phyloP scores from a whole-genome alignment of 345 rosid genomes.

The Gossypioides kirkii region DNA sequence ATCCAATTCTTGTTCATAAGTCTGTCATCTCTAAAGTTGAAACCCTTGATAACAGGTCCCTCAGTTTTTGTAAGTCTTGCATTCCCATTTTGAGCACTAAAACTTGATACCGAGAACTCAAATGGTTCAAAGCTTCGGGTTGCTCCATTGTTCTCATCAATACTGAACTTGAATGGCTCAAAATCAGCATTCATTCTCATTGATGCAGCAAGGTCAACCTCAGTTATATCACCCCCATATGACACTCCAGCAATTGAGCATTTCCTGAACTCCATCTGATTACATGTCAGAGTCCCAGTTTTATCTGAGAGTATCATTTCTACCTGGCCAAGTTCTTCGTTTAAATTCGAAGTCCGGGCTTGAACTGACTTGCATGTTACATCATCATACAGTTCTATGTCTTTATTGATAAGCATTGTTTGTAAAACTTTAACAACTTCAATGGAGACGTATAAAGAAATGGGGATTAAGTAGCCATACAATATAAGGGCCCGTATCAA shows the following conservation, averaged over 20 bases:
- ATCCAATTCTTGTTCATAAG: slow-evolving; percentile 56
- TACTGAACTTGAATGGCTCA: slow-evolving; percentile 29
- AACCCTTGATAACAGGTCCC: slow-evolving; percentile 43
- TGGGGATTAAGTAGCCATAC: slow-evolving; percentile 75
- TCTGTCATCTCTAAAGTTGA: slow-evolving; percentile 60
- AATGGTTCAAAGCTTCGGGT: slow-evolving; percentile 23
- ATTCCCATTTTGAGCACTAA: slow-evolving; percentile 11
- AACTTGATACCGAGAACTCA: slow-evolving; percentile 22
- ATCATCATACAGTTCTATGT: slow-evolving; percentile 58
- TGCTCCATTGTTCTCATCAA: slow-evolving; percentile 1
- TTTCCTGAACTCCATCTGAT: slow-evolving; percentile 77
- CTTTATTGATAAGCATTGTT: slow-evolving; percentile 62
- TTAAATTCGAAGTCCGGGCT: slow-evolving; percentile 71
- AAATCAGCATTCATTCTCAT: slow-evolving; percentile 45
- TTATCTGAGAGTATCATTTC: slow-evolving; percentile 70
- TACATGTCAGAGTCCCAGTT: slow-evolving; percentile 84
- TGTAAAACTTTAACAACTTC: slow-evolving; percentile 72
- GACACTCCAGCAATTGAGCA: slow-evolving; percentile 75
- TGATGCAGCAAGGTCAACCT: slow-evolving; percentile 62
- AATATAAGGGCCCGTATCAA: slow-evolving; percentile 54
- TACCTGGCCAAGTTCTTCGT: slow-evolving; percentile 81
- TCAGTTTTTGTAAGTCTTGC: slow-evolving; percentile 4
- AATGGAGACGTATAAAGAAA: slow-evolving; percentile 71
- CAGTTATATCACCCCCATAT: slow-evolving; percentile 50
- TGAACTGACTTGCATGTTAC: slow-evolving; percentile 46